A percentile compares a stretch with the other conserved stretches of the same genome.
These are phyloP conservation scores for Pilobolus umbonatus DNA, from an alignment of 192 early-diverging fungal species.

Conservation along the genomic window DNA sequence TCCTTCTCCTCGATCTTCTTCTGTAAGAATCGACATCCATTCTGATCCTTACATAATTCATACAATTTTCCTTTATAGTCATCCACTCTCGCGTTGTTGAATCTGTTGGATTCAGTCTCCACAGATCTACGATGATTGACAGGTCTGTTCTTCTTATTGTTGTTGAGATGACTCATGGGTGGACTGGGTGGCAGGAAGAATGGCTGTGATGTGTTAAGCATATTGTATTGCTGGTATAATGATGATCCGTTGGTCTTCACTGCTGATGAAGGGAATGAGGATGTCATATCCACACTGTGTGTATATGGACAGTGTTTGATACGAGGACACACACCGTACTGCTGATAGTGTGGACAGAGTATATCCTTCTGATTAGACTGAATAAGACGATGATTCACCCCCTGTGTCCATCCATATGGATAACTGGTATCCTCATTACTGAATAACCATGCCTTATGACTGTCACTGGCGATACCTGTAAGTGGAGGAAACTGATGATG, in stretches of 20 bases:
- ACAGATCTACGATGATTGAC: background rate
- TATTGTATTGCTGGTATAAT: constrained; percentile 10
- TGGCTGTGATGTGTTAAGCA: background rate
- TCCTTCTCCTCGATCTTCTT: constrained; percentile 74
- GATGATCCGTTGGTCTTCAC: background rate
- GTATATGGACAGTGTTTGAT: background rate
- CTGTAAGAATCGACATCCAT: constrained; percentile 84
- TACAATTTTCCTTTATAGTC: constrained; percentile 71
- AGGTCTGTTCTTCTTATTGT: constrained; percentile 5
- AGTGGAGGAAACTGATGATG: no score
- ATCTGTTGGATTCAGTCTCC: constrained; percentile 54
- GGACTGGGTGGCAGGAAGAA: constrained; percentile 18
- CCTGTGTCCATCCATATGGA: no score
- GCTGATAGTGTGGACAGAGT: background rate
- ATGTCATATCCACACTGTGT: no score
- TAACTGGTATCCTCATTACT: no score
- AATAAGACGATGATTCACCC: no score
- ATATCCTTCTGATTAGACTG: background rate
- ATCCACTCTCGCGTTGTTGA: constrained; percentile 58
- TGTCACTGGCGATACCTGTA: no score
- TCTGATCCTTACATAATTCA: constrained; percentile 80
- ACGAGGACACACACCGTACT: constrained; percentile 2
- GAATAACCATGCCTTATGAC: no score
- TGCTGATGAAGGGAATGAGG: background rate
- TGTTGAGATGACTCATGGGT: background rate